A percentile compares a stretch with the other conserved stretches of the same genome.
phyloP scores from a whole-genome alignment of 768 basidiomycete species.

The Pulveroboletus ravenelii region DNA sequence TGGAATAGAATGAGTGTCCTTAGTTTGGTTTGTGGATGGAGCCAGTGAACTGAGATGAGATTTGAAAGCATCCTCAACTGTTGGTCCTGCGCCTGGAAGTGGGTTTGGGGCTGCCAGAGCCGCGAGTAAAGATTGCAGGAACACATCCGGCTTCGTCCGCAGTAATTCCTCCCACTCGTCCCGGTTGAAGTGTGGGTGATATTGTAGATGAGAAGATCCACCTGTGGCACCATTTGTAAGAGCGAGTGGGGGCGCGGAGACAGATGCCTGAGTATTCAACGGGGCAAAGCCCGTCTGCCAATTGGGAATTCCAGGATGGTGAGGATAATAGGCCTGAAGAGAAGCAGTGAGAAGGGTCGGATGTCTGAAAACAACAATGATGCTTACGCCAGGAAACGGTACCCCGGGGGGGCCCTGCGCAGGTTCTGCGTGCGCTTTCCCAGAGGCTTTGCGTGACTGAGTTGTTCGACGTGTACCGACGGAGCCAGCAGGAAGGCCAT shows the following conservation, averaged over 20 bases:
- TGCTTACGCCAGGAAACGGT: conserved; percentile 30
- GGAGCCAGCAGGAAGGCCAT: conserved; percentile 75
- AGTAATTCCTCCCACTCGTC: conserved; percentile 66
- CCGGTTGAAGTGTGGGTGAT: conserved; percentile 41
- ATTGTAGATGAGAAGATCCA: conserved; percentile 24
- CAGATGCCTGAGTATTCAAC: conserved; percentile 21
- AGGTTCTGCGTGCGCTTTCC: conserved; percentile 21
- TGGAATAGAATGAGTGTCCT: conserved; percentile 52
- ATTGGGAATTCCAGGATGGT: conserved; percentile 29
- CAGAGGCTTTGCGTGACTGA: conserved; percentile 38
- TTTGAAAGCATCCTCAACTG: conserved; percentile 74
- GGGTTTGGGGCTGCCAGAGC: conserved; percentile 63
- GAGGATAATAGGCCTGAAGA: conserved; percentile 29
- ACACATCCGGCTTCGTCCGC: conserved; percentile 49
- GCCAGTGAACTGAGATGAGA: conserved; percentile 66
- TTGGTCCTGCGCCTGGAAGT: conserved; percentile 53
- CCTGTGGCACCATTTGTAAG: conserved; percentile 27
- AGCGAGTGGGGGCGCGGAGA: conserved; percentile 31
- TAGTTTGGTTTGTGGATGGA: conserved; percentile 41
- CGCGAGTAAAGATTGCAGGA: conserved; percentile 53
- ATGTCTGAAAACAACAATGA: neutral
- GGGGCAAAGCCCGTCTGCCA: conserved; percentile 30
- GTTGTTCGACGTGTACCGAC: conserved; percentile 43
- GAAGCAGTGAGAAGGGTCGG: neutral
- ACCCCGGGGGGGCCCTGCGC: conserved; percentile 25